These are phyloP conservation scores for Rhododendron molle DNA, from an alignment of 148 eudicot species.

Conservation along the genomic window DNA sequence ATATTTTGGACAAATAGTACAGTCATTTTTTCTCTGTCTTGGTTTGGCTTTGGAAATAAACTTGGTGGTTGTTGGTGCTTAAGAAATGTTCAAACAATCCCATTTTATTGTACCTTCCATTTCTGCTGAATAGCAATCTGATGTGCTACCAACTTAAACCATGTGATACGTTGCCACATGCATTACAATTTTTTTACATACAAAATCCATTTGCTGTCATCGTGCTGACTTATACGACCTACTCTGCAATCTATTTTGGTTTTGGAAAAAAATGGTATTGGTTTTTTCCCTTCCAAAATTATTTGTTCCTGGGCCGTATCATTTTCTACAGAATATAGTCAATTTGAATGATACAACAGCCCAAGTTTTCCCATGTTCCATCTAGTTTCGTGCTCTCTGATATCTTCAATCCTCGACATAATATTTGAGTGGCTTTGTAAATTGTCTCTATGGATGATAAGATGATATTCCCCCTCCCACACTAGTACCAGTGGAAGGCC, in stretches of 20 bases:
- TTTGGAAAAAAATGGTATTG: background rate
- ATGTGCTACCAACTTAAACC: background rate
- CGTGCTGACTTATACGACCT: background rate
- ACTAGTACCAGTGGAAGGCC: conserved; percentile 80
- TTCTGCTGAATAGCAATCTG: background rate
- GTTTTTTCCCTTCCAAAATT: background rate
- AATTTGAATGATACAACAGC: background rate
- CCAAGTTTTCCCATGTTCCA: conserved; percentile 3
- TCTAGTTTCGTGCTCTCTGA: conserved; percentile 5
- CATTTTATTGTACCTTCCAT: background rate
- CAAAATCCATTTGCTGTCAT: background rate
- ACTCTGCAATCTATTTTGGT: background rate
- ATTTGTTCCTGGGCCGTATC: conserved; percentile 1
- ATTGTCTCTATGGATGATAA: conserved; percentile 33
- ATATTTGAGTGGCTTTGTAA: conserved; percentile 4
- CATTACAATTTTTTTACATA: background rate
- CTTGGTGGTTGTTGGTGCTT: background rate
- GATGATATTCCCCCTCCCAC: conserved; percentile 61
- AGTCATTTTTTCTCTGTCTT: background rate
- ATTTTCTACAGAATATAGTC: background rate
- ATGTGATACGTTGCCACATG: background rate
- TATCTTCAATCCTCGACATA: conserved; percentile 6
- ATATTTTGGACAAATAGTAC: background rate
- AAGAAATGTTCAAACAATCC: background rate
- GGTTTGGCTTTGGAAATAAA: background rate